Conservation (phyloP, 1,284 basidiomycete genomes). For the Boletellus sp. region DNA sequence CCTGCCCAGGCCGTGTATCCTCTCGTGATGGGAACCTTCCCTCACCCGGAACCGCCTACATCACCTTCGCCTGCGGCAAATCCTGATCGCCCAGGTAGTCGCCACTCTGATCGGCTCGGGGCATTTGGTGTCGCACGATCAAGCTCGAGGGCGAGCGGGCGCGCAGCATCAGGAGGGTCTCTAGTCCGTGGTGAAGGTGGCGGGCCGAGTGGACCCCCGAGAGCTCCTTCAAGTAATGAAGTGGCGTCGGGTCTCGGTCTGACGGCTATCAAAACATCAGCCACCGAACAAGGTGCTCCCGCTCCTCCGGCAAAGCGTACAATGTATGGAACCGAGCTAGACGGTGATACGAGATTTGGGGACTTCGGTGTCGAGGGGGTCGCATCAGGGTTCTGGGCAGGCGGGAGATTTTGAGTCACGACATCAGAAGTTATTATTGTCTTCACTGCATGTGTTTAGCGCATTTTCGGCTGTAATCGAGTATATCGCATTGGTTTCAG, state of each 20-base stretch:
- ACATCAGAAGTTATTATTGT: conserved; percentile 6
- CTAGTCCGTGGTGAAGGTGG: conserved; percentile 26
- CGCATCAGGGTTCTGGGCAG: conserved; percentile 62
- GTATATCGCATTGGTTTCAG: conserved; percentile 3
- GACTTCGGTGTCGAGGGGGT: conserved; percentile 77
- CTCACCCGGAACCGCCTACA: conserved; percentile 63
- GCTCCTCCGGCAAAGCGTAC: conserved; percentile 51
- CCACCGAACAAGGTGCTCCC: conserved; percentile 28
- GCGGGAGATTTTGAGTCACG: conserved; percentile 37
- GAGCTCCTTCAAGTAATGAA: conserved; percentile 37
- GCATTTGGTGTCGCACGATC: conserved; percentile 30
- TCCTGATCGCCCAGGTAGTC: conserved; percentile 33
- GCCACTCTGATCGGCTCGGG: conserved; percentile 33
- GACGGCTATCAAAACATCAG: conserved; percentile 32
- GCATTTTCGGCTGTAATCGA: conserved; percentile 5
- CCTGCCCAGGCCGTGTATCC: conserved; percentile 41
- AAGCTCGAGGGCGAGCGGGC: conserved; percentile 33
- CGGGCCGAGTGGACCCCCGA: conserved; percentile 25
- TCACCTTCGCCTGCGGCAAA: conserved; percentile 62
- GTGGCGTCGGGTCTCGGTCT: conserved; percentile 38
- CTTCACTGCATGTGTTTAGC: conserved; percentile 8
- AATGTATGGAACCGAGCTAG: conserved; percentile 78
- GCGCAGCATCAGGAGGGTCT: conserved; percentile 29
- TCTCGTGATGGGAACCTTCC: conserved; percentile 45
- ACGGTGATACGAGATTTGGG: conserved; percentile 70